Evolutionary conservation across 2,329 filamentous ascomycete species (phyloP).

Genomic region (Colletotrichum tanaceti): DNA sequence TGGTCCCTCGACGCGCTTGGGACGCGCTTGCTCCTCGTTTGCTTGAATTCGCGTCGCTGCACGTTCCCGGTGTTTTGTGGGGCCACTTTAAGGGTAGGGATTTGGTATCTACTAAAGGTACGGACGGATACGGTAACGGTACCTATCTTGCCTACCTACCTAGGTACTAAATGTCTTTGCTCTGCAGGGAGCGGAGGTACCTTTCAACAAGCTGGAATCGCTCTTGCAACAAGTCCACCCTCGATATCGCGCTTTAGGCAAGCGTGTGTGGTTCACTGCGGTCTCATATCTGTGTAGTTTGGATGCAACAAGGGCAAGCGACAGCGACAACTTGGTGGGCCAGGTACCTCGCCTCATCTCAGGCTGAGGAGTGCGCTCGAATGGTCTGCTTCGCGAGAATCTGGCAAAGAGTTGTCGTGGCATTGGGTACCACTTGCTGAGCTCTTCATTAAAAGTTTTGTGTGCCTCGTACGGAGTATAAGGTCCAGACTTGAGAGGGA

Average conservation of each 20-base stretch:
- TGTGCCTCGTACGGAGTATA: not conserved
- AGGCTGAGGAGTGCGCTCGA: not conserved
- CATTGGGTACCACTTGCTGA: too few relatives aligned
- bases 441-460: not conserved
- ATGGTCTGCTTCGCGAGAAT: too few relatives aligned
- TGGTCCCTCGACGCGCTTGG: conserved; percentile 33
- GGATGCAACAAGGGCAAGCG: not conserved
- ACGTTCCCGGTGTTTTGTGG: conserved; percentile 24
- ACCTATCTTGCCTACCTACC: too few relatives aligned
- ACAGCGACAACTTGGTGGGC: not conserved
- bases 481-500: conserved; percentile 1
- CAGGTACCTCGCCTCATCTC: not conserved
- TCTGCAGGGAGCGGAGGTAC: too few relatives aligned
- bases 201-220: not conserved
- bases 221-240: conserved; percentile 20
- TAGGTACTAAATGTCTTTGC: too few relatives aligned
- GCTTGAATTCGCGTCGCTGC: conserved; percentile 30
- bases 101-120: too few relatives aligned
- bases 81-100: not conserved
- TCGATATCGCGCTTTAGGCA: not conserved
- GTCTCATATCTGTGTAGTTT: not conserved
- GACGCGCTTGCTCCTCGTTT: conserved; percentile 34
- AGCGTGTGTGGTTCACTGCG: not conserved
- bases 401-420: too few relatives aligned
- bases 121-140: too few relatives aligned